Conservation (phyloP, 306 rosid genomes). For the Sechiopsis laciniata region DNA sequence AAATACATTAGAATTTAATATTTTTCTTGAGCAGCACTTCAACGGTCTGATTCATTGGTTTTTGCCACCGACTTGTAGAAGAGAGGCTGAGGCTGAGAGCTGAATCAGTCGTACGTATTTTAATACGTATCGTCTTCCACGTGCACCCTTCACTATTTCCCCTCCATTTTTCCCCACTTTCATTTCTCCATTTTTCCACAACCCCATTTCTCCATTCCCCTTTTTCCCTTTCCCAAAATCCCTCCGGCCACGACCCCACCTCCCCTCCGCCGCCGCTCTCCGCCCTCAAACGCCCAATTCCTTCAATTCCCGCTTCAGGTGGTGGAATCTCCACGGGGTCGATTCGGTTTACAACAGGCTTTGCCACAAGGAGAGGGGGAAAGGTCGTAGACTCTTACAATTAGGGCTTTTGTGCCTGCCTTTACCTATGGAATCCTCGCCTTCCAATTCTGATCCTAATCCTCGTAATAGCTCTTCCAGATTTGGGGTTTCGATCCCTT, state of each 20-base stretch:
- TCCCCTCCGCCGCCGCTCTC: not conserved
- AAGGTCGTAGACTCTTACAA: not conserved
- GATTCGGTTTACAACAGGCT: not conserved
- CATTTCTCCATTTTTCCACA: not conserved
- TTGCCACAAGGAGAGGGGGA: not conserved
- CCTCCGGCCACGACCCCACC: conserved; percentile 8
- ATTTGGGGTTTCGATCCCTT: conserved; percentile 34
- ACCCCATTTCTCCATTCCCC: not conserved
- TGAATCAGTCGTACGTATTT: conserved; percentile 10
- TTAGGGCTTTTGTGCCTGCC: not conserved
- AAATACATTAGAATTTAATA: no score
- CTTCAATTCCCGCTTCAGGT: no score
- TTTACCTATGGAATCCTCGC: conserved; percentile 9
- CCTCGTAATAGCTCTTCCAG: conserved; percentile 9
- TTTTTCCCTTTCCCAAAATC: conserved; percentile 1
- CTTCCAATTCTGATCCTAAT: conserved; percentile 21
- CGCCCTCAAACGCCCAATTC: not conserved
- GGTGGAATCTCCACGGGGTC: conserved; percentile 15
- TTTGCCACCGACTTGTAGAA: not conserved
- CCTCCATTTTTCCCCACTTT: not conserved
- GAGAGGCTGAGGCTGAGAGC: not conserved
- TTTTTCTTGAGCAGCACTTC: not conserved
- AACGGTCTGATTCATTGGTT: conserved; percentile 6
- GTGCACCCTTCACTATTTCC: not conserved
- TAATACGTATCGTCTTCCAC: conserved; percentile 1